These are phyloP conservation scores for Penicillium coffeae DNA, from an alignment of 495 filamentous ascomycete species.

Conservation along the genomic window DNA sequence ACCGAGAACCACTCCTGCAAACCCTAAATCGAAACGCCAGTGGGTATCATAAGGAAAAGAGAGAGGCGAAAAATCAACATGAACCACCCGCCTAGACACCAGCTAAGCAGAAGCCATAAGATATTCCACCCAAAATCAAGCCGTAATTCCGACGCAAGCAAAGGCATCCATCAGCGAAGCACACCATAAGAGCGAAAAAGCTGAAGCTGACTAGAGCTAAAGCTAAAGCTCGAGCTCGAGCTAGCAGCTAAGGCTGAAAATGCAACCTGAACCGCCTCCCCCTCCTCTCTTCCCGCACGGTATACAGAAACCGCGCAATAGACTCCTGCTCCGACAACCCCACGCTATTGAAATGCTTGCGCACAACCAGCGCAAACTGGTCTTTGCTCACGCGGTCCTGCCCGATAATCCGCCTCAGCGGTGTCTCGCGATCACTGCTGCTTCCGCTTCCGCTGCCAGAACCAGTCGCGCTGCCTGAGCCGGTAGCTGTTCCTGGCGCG, in stretches of 20 bases:
- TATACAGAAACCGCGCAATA: conserved; percentile 83
- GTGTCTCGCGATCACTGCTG: conserved; percentile 10
- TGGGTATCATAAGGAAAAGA: conserved; percentile 26
- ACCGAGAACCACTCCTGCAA: too few species aligned
- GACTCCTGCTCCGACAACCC: conserved; percentile 84
- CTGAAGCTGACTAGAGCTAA: neutral
- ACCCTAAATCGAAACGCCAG: conserved; percentile 27
- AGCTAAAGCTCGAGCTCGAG: conserved; percentile 2
- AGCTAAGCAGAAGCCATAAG: neutral
- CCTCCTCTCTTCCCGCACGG: conserved; percentile 54
- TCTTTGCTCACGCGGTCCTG: conserved; percentile 68
- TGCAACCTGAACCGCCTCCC: conserved; percentile 42
- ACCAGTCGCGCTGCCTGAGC: neutral
- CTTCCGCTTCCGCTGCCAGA: neutral
- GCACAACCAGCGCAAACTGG: conserved; percentile 72
- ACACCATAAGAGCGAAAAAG: too few species aligned
- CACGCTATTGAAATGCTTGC: conserved; percentile 86
- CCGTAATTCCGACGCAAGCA: too few species aligned
- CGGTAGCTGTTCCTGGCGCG: neutral
- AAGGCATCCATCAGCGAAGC: too few species aligned
- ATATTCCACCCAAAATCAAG: neutral
- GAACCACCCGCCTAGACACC: neutral
- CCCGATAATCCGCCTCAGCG: conserved; percentile 33
- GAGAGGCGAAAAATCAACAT: conserved; percentile 4
- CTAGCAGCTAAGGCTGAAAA: conserved; percentile 36